These are phyloP conservation scores for Wickerhamiella alocasiicola DNA, from an alignment of 805 yeast genomes.

Conservation along the genomic window DNA sequence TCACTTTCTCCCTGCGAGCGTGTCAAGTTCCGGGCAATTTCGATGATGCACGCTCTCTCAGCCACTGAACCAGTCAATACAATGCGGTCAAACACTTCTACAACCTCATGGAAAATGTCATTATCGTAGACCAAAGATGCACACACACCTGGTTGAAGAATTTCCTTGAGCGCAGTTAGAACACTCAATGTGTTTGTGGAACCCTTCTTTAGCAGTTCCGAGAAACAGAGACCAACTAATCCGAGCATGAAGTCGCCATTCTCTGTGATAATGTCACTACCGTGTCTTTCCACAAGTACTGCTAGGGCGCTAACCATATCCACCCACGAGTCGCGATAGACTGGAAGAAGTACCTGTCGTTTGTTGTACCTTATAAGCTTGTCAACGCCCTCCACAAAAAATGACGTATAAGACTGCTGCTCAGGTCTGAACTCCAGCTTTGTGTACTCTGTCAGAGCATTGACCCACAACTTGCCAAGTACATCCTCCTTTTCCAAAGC, in stretches of 20 bases:
- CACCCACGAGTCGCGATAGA: conserved; percentile 55
- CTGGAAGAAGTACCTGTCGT: conserved; percentile 30
- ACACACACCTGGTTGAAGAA: conserved; percentile 46
- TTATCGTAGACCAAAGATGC: conserved; percentile 51
- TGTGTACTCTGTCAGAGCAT: conserved; percentile 62
- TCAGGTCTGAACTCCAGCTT: conserved; percentile 44
- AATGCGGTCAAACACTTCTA: conserved; percentile 64
- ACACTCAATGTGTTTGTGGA: conserved; percentile 27
- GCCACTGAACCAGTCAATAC: conserved; percentile 41
- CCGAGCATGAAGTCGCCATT: conserved; percentile 48
- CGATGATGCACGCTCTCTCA: conserved; percentile 38
- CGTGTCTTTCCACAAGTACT: conserved; percentile 42
- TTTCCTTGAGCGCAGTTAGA: conserved; percentile 38
- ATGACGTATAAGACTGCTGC: conserved; percentile 17
- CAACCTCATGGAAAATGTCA: conserved; percentile 57
- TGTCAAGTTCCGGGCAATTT: conserved; percentile 48
- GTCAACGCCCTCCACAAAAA: conserved; percentile 23
- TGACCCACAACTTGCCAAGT: conserved; percentile 69
- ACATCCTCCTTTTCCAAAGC: conserved; percentile 41
- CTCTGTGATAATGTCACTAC: conserved; percentile 36
- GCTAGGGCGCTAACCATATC: conserved; percentile 68
- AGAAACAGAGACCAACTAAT: conserved; percentile 72
- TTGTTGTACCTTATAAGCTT: conserved; percentile 24
- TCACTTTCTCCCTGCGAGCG: conserved; percentile 33
- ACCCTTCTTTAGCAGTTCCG: conserved; percentile 42